Percentiles rank a stretch among this genome's conserved stretches.
Evolutionary conservation across 768 basidiomycete species (phyloP).

Genomic region (Rhodotorula paludigena): DNA sequence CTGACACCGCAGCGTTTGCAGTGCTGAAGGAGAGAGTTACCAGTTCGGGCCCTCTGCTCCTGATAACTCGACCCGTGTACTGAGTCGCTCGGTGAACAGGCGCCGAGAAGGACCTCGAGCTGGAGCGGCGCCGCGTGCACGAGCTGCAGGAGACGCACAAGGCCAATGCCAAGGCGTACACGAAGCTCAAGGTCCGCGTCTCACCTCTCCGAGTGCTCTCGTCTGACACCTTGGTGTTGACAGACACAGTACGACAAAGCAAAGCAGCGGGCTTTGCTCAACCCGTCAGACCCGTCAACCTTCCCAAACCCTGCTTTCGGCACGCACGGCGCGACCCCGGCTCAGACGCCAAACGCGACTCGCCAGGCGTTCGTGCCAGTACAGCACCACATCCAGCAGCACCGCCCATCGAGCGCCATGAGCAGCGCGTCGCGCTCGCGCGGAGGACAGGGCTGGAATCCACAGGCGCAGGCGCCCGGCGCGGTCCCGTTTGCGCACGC

Average conservation of each 20-base stretch:
- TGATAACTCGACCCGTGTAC: too few species aligned
- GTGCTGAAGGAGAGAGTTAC: conserved; percentile 10
- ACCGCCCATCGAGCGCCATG: neutral
- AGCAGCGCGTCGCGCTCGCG: neutral
- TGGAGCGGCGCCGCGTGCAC: conserved; percentile 34
- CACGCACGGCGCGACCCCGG: neutral
- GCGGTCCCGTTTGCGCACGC: neutral
- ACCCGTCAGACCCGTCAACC: neutral
- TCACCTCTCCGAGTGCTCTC: neutral
- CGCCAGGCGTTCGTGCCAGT: conserved; percentile 4
- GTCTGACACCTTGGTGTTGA: neutral
- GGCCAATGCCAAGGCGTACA: conserved; percentile 42
- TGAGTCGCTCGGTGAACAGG: neutral
- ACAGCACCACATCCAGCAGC: neutral
- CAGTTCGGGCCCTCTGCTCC: too few species aligned
- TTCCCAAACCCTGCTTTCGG: too few species aligned
- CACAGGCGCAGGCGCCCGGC: neutral
- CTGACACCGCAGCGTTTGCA: neutral
- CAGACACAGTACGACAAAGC: conserved; percentile 38
- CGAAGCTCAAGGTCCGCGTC: conserved; percentile 40
- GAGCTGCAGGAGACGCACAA: conserved; percentile 42
- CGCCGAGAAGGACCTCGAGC: conserved; percentile 35
- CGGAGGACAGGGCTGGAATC: neutral
- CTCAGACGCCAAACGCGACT: neutral
- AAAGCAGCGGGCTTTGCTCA: conserved; percentile 28